phyloP scores from a whole-genome alignment of 169 alveolate species.

The Condylostoma magnum region DNA sequence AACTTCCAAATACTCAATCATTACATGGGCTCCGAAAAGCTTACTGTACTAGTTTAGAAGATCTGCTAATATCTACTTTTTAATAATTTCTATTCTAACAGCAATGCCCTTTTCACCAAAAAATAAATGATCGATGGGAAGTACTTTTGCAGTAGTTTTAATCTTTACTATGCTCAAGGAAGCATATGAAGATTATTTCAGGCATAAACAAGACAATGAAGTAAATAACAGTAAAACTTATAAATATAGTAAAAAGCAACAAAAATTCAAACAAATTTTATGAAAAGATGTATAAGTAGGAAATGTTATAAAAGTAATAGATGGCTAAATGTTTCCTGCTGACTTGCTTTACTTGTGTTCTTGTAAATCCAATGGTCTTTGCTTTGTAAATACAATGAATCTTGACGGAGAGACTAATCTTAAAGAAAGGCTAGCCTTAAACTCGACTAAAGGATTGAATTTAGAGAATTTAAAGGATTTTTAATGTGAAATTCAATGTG shows the following conservation, averaged over 20 bases:
- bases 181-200: conserved; percentile 42
- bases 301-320: conserved; percentile 42
- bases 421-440: conserved; percentile 44
- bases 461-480: background rate
- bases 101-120: conserved; percentile 77
- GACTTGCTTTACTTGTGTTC: conserved; percentile 54
- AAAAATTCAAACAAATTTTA: conserved; percentile 31
- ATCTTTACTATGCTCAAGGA: conserved; percentile 69
- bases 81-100: conserved; percentile 67
- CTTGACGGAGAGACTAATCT: conserved; percentile 81
- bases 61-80: conserved; percentile 75
- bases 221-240: conserved; percentile 41
- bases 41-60: conserved; percentile 65
- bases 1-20: conserved; percentile 19
- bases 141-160: conserved; percentile 59
- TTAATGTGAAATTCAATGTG: conserved; percentile 28
- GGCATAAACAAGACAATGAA: conserved; percentile 42
- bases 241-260: conserved; percentile 31
- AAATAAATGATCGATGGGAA: conserved; percentile 57
- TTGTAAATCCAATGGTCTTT: conserved; percentile 46
- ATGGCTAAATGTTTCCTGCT: conserved; percentile 59
- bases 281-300: conserved; percentile 69
- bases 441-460: conserved; percentile 1
- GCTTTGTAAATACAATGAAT: conserved; percentile 69
- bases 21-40: conserved; percentile 54